Base-by-base conservation (phyloP, 2,329 filamentous ascomycete species). In the Paraphaeosphaeria minitans region DNA sequence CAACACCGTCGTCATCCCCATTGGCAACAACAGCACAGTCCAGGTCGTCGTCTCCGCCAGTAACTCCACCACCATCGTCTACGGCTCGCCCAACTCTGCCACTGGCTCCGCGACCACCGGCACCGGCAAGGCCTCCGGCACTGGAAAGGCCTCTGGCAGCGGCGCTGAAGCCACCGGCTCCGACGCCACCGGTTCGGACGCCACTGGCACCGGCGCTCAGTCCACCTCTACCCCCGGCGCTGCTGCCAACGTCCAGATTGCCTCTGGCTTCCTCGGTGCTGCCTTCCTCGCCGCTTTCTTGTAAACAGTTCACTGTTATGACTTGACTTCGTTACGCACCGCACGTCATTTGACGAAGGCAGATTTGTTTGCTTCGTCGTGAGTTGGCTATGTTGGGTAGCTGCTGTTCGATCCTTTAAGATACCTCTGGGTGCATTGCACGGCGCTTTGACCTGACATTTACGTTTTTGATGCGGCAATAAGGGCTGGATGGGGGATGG, bases 201-300 rank as follows among this genome's bases (percentile, higher is more conserved):
- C 41, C 53, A 54, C 60, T 55, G 55, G 45, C 50, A 48, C 60
- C 52, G 55, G 39, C 27, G 46, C 53, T 14, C 14, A 39, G 37
- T 42, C 66, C 37, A 62, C 64, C 10, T 56, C 63, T 19, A 71
- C 68, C 41, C 39, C 39, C n/a, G 51, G 51, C 51, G 71, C 71
- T 54, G 71, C 70, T 42, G 66, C 71, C 56, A 72, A 69, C 58
- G 67, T 75, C 60, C 63, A 67, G 61, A 69, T 60, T 50, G 71
- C 71, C 35, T 73, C 72, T 50, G 62, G 67, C 53, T 49, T 77
- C 45, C 59, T 75, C 42, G 74, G 74, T 57, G 68, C 73, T 49
- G 74, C 72, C 70, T 66, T 77, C 62, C 59, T 76, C 35, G 74
- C 73, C 58, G 71, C 70, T 42, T 74, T 77, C 68, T 72, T 77